Evolutionary conservation across 1,284 basidiomycete genomes (phyloP).

Genomic region (Ceratobasidium sp.): DNA sequence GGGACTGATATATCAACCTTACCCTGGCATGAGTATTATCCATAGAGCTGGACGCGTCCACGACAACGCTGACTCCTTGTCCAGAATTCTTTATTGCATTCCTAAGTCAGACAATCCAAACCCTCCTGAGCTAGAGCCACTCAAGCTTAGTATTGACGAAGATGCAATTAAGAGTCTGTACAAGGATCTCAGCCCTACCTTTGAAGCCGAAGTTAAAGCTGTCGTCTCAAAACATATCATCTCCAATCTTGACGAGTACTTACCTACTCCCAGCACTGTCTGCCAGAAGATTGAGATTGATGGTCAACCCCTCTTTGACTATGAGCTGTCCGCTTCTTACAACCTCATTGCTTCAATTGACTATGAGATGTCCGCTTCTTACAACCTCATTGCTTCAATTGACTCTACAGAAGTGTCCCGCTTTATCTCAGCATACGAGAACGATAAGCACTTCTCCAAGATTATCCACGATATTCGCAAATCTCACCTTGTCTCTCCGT

Average conservation of each 20-base stretch:
- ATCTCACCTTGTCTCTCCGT: not conserved
- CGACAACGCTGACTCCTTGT: slow-evolving; percentile 59
- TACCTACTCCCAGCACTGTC: too few relatives aligned
- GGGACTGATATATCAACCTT: slow-evolving; percentile 56
- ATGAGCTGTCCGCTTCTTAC: too few relatives aligned
- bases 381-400: too few relatives aligned
- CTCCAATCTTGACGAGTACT: not conserved
- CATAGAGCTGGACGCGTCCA: slow-evolving; percentile 58
- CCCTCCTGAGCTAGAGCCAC: not conserved
- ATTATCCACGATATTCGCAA: too few relatives aligned
- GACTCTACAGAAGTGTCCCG: too few relatives aligned
- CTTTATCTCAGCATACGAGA: too few relatives aligned
- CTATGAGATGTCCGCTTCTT: too few relatives aligned
- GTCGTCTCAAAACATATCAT: not conserved
- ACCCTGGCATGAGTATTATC: slow-evolving; percentile 56
- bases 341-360: too few relatives aligned
- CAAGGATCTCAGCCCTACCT: not conserved
- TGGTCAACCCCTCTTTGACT: too few relatives aligned
- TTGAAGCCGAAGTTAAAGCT: slow-evolving; percentile 1
- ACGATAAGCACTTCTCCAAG: too few relatives aligned
- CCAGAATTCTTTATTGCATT: slow-evolving; percentile 52
- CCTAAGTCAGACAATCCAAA: slow-evolving; percentile 51
- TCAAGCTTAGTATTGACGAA: not conserved
- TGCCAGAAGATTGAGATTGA: too few relatives aligned
- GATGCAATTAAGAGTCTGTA: slow-evolving; percentile 9